Evolutionary conservation across 2,329 filamentous ascomycete species (phyloP).

Genomic region (Stemphylium vesicarium): DNA sequence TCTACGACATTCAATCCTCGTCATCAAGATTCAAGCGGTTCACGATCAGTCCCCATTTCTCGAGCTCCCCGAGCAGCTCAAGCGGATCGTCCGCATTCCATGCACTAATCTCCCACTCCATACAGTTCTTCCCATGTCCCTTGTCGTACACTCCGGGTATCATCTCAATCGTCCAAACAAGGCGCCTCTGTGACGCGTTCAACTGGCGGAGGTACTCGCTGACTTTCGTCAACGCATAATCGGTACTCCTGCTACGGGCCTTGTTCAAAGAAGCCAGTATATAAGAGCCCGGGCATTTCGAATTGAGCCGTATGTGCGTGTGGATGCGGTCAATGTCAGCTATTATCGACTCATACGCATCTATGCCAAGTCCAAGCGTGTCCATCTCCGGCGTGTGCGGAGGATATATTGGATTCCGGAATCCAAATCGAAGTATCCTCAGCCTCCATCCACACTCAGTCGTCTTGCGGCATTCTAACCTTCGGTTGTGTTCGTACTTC

Average conservation of each 20-base stretch:
- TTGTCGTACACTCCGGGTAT: constrained; percentile 31
- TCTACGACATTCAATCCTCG: constrained; percentile 18
- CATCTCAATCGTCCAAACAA: constrained; percentile 37
- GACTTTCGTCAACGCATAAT: constrained; percentile 24
- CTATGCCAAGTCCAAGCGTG: constrained; percentile 25
- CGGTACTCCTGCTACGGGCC: constrained; percentile 19
- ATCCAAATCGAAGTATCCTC: constrained; percentile 29
- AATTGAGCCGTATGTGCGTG: not conserved
- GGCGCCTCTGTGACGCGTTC: constrained; percentile 21
- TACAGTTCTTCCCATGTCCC: constrained; percentile 18
- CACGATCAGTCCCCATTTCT: constrained; percentile 34
- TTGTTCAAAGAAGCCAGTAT: constrained; percentile 17
- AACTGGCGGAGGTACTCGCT: constrained; percentile 30
- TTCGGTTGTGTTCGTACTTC: constrained; percentile 34
- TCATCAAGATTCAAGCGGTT: constrained; percentile 27
- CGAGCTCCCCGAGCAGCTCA: constrained; percentile 29
- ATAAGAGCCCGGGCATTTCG: constrained; percentile 7
- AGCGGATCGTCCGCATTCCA: constrained; percentile 34
- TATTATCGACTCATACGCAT: constrained; percentile 21
- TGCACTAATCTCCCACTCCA: constrained; percentile 35
- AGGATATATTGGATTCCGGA: constrained; percentile 30
- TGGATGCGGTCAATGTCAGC: constrained; percentile 25
- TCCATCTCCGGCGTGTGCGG: constrained; percentile 35
- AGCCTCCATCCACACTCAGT: constrained; percentile 29
- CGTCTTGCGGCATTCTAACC: constrained; percentile 31